Percentiles rank a stretch among this genome's conserved stretches.
Evolutionary conservation across 805 yeast species (phyloP).

Genomic region (Kodamaea kakaduensis): DNA sequence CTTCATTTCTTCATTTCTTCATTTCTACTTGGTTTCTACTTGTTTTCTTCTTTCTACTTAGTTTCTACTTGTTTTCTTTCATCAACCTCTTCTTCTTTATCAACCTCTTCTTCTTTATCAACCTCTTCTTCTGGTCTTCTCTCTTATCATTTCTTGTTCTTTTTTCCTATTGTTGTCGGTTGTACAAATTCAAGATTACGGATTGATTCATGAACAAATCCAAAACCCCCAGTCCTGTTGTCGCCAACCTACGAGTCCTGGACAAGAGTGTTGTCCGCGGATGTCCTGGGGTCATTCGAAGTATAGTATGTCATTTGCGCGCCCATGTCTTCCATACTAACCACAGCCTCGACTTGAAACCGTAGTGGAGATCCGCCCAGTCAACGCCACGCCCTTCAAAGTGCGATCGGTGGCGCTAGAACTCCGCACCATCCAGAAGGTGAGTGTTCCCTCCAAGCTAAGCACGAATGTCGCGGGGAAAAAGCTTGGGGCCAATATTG

Average conservation of each 20-base stretch:
- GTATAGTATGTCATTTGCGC: slow-evolving; percentile 34
- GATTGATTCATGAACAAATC: slow-evolving; percentile 5
- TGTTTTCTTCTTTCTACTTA: too few species aligned
- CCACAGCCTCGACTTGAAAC: slow-evolving; percentile 55
- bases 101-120: too few species aligned
- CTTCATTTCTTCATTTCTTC: too few species aligned
- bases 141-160: too few species aligned
- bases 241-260: slow-evolving; percentile 44
- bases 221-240: slow-evolving; percentile 21
- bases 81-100: too few species aligned
- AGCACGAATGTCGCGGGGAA: too few species aligned
- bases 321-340: too few species aligned
- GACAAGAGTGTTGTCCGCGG: slow-evolving; percentile 55
- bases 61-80: too few species aligned
- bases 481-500: slow-evolving; percentile 28
- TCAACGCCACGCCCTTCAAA: slow-evolving; percentile 43
- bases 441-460: slow-evolving; percentile 37
- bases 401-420: slow-evolving; percentile 47
- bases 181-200: slow-evolving; percentile 1
- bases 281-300: slow-evolving; percentile 65
- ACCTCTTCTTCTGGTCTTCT: too few species aligned
- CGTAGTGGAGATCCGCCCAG: slow-evolving; percentile 50
- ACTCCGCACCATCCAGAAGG: slow-evolving; percentile 49
- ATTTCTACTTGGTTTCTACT: too few species aligned
- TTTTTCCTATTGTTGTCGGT: too few species aligned